Evolutionary conservation across 768 basidiomycete genomes (phyloP).

Genomic region (Boletales sp.): DNA sequence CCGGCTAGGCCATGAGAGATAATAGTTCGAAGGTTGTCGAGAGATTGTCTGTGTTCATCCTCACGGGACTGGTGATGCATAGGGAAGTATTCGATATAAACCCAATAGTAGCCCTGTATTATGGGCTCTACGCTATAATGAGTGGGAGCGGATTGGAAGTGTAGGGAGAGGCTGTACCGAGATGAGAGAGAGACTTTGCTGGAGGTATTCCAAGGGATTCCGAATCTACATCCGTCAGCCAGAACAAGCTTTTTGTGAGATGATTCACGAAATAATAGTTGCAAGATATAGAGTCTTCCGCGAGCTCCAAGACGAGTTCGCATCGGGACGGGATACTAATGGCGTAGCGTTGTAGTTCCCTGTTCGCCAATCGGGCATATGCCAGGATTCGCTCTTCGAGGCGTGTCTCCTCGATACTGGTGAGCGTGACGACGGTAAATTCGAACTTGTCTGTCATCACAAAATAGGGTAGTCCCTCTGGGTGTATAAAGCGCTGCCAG

Average conservation of each 20-base stretch:
- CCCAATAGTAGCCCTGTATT: slow-evolving; percentile 40
- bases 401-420: slow-evolving; percentile 39
- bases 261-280: slow-evolving; percentile 55
- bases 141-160: slow-evolving; percentile 7
- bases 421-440: slow-evolving; percentile 47
- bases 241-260: slow-evolving; percentile 42
- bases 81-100: slow-evolving; percentile 56
- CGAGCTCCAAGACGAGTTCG: slow-evolving; percentile 49
- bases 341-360: slow-evolving; percentile 23
- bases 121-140: neutral
- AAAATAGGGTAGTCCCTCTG: slow-evolving; percentile 59
- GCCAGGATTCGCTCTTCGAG: slow-evolving; percentile 32
- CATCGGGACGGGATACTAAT: slow-evolving; percentile 32
- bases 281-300: slow-evolving; percentile 30
- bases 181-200: slow-evolving; percentile 45
- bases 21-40: slow-evolving; percentile 48
- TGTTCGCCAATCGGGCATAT: slow-evolving; percentile 38
- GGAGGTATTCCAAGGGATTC: slow-evolving; percentile 38
- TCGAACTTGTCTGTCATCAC: slow-evolving; percentile 7
- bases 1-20: slow-evolving; percentile 51
- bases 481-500: slow-evolving; percentile 50
- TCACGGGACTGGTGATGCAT: slow-evolving; percentile 45
- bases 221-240: slow-evolving; percentile 44
- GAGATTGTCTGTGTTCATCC: slow-evolving; percentile 25
- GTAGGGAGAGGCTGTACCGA: slow-evolving; percentile 27